A percentile compares a stretch with the other conserved stretches of the same genome.
These are phyloP conservation scores for Durotheca rogersii DNA, from an alignment of 495 filamentous ascomycete genomes.

Conservation along the genomic window DNA sequence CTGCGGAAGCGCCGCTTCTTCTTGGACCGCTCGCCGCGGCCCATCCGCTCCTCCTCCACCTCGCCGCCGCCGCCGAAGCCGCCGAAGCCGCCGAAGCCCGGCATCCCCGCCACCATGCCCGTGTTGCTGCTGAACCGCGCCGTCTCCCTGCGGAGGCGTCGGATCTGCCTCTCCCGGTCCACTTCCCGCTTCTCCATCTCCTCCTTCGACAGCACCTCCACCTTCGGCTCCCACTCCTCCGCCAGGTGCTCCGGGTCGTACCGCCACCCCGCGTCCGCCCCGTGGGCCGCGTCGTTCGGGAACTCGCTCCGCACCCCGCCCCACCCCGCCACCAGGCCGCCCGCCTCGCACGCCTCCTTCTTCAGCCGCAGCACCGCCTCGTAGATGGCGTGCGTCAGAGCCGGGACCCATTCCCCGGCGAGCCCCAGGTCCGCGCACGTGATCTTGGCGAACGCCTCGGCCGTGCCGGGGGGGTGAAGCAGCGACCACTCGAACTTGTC, in stretches of 20 bases:
- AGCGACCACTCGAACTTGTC: conserved; percentile 99
- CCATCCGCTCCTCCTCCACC: conserved; percentile 65
- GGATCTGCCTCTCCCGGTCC: conserved; percentile 86
- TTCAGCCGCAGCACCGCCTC: conserved; percentile 90
- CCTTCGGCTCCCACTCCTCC: conserved; percentile 91
- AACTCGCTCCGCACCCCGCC: conserved; percentile 73
- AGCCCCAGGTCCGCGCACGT: conserved; percentile 92
- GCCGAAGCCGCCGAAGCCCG: too few species aligned
- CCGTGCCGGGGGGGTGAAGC: conserved; percentile 84
- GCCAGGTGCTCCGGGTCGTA: conserved; percentile 88
- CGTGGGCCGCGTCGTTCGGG: conserved; percentile 82
- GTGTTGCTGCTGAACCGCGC: conserved; percentile 85
- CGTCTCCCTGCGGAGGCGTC: conserved; percentile 84
- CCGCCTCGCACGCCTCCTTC: conserved; percentile 92
- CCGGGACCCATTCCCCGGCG: conserved; percentile 87
- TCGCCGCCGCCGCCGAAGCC: too few species aligned
- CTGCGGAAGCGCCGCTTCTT: conserved; percentile 92
- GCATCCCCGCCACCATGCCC: conserved; percentile 66
- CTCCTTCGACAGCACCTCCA: conserved; percentile 87
- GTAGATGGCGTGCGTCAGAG: conserved; percentile 94
- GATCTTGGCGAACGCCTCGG: conserved; percentile 86
- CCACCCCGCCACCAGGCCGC: conserved; percentile 71
- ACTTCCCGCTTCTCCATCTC: conserved; percentile 98
- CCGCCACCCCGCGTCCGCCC: conserved; percentile 84
- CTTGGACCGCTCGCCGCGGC: conserved; percentile 84